These are phyloP conservation scores for Quaeritorhiza haematococci DNA, from an alignment of 371 early-diverging fungal genomes.

Conservation along the genomic window DNA sequence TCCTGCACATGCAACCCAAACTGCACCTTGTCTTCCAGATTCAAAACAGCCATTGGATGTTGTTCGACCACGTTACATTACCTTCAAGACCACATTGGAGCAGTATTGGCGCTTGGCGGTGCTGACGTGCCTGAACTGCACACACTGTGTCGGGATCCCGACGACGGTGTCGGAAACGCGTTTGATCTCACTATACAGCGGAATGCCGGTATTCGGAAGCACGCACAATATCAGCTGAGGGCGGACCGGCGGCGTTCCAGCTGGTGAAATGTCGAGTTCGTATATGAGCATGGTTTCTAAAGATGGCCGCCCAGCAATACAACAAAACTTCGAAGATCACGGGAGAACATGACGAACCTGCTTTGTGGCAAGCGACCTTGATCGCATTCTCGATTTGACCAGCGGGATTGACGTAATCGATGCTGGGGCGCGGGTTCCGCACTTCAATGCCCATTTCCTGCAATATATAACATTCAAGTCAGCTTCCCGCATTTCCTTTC, in stretches of 20 bases:
- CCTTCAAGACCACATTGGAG: conserved; percentile 43
- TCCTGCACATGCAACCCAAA: too few species aligned
- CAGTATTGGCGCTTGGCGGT: conserved; percentile 37
- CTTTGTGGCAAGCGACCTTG: conserved; percentile 54
- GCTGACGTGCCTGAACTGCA: conserved; percentile 49
- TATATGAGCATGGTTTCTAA: conserved; percentile 4
- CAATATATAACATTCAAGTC: too few species aligned
- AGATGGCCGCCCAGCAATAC: too few species aligned
- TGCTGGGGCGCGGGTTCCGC: conserved; percentile 42
- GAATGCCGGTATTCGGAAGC: conserved; percentile 65
- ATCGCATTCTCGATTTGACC: conserved; percentile 47
- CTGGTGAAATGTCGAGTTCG: too few species aligned
- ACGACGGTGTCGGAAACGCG: conserved; percentile 74
- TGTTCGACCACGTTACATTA: too few species aligned
- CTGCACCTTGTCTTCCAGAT: too few species aligned
- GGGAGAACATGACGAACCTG: too few species aligned
- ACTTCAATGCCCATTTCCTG: conserved; percentile 40
- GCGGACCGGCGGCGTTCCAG: too few species aligned
- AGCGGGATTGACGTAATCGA: conserved; percentile 50
- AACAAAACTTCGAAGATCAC: too few species aligned
- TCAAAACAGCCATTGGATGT: too few species aligned
- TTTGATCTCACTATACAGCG: conserved; percentile 83
- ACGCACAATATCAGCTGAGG: conserved; percentile 69
- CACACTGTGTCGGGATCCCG: conserved; percentile 79
- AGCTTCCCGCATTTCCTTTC: too few species aligned